Percentiles rank a stretch among this genome's conserved stretches.
Conservation (phyloP, 192 early-diverging fungal genomes). For the Piromyces finnis region DNA sequence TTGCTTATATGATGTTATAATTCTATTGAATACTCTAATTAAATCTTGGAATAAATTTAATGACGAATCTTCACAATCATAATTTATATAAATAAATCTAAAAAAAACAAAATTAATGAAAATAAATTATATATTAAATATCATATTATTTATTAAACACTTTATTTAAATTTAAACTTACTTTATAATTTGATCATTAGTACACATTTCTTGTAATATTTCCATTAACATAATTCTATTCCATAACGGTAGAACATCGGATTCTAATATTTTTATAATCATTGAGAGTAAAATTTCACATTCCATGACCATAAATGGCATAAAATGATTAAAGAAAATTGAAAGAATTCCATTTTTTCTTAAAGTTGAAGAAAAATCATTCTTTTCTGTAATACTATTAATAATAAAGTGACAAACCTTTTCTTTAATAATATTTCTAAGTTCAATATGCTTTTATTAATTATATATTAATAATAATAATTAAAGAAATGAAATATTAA, state of each 20-base stretch:
- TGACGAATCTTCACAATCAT: conserved; percentile 54
- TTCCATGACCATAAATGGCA: conserved; percentile 38
- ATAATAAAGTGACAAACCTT: conserved; percentile 43
- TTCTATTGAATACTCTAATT: conserved; percentile 48
- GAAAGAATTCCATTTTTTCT: conserved; percentile 33
- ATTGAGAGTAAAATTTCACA: conserved; percentile 90
- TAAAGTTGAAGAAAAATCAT: conserved; percentile 59
- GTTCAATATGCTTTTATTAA: not conserved
- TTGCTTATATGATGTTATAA: conserved; percentile 49
- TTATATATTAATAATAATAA: conserved; percentile 12
- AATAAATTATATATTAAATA: too few relatives aligned
- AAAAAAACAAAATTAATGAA: not conserved
- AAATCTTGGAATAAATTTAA: conserved; percentile 68
- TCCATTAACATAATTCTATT: conserved; percentile 65
- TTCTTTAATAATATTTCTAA: not conserved
- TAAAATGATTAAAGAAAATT: conserved; percentile 15
- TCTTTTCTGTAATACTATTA: conserved; percentile 64
- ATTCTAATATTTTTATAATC: conserved; percentile 62
- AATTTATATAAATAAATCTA: conserved; percentile 45
- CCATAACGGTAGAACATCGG: conserved; percentile 55
- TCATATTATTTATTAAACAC: too few relatives aligned
- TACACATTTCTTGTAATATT: conserved; percentile 48
- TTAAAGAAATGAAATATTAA: conserved; percentile 83
- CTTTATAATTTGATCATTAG: conserved; percentile 39
- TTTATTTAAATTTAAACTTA: too few relatives aligned